Evolutionary conservation across 805 yeast genomes (phyloP).

Genomic region (Priceomyces haplophilus): DNA sequence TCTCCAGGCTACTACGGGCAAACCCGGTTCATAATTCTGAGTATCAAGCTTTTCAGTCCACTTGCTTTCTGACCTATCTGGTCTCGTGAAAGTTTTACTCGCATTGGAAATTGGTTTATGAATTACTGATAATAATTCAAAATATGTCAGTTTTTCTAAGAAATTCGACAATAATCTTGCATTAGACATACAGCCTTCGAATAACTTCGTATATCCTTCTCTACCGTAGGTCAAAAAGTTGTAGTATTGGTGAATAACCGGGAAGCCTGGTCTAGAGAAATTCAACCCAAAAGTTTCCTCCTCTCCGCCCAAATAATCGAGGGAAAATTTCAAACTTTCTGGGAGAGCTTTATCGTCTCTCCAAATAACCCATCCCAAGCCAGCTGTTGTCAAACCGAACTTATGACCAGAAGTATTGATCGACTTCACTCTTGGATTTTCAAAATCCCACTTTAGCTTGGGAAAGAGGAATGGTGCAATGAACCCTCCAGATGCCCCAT

Average conservation of each 20-base stretch:
- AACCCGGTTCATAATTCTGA: slow-evolving; percentile 61
- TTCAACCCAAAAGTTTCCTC: slow-evolving; percentile 85
- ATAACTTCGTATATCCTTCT: slow-evolving; percentile 66
- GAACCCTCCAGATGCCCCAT: slow-evolving; percentile 90
- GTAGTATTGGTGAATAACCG: slow-evolving; percentile 83
- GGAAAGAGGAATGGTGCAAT: slow-evolving; percentile 84
- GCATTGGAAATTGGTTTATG: slow-evolving; percentile 50
- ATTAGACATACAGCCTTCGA: slow-evolving; percentile 60
- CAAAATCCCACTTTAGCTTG: slow-evolving; percentile 79
- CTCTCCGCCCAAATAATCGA: slow-evolving; percentile 82
- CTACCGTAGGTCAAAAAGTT: slow-evolving; percentile 69
- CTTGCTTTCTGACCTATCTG: slow-evolving; percentile 8
- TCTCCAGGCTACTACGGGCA: slow-evolving; percentile 88
- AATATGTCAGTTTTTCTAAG: slow-evolving; percentile 63
- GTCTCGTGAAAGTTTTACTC: slow-evolving; percentile 17
- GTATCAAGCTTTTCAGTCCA: slow-evolving; percentile 27
- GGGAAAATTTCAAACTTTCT: slow-evolving; percentile 66
- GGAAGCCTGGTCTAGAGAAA: slow-evolving; percentile 91
- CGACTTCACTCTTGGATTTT: slow-evolving; percentile 69
- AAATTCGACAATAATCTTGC: slow-evolving; percentile 66
- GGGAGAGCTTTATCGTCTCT: slow-evolving; percentile 64
- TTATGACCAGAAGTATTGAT: slow-evolving; percentile 93
- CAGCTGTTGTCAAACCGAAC: slow-evolving; percentile 87
- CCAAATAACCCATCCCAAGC: slow-evolving; percentile 92
- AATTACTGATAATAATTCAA: slow-evolving; percentile 71